Base-by-base conservation (phyloP, 225 moss, liverwort and hornwort genomes). In the Anthoceros angustus region DNA sequence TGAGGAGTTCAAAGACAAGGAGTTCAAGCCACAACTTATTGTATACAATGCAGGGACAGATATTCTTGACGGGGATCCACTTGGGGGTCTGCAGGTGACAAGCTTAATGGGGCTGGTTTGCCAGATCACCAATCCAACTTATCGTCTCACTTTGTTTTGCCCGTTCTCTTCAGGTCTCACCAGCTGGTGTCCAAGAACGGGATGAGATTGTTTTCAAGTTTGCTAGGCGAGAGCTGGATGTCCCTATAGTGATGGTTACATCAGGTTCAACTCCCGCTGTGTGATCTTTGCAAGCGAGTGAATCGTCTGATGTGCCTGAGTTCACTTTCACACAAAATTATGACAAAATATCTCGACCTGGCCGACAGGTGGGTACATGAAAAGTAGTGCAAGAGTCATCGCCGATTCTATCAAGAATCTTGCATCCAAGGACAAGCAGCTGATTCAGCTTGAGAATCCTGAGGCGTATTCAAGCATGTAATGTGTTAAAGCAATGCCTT, bases 31-130 rank as follows among this genome's bases (percentile, higher is more conserved):
- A 40, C 81, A 92, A 23, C 69, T 86, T 63, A 70, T 99, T 26
- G 64, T 99, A 10, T 99, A 99, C 75, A 99, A 99, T 74, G 98
- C 98, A 50, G 98, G 92, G 42, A 99, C 98, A 7, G 98, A 99
- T 76, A 72, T 99, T 49, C 87, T 99, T 32, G 84, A 92, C 25
- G 92, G 92, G 25, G 98, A 99, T 68, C 84, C 89, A 41, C 76
- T 99, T 25, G 98, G 98, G 41, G 72, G 77, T 75, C 87, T 99
- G 41, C 63, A 75, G 43, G 98, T 99, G 8, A 43, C 6, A 12
- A 14, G n/a, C 7, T 55, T 3, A 55, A 20, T 15, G 10, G 8
- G 3, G 55, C 23, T 0, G n/a, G 55, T 55, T 55, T 18, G 18
- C 23, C n/a, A 1, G 8, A 20, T 15, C n/a, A 20, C 7, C 18